phyloP scores from a whole-genome alignment of 2,329 filamentous ascomycete genomes.

The Scedosporium boydii region DNA sequence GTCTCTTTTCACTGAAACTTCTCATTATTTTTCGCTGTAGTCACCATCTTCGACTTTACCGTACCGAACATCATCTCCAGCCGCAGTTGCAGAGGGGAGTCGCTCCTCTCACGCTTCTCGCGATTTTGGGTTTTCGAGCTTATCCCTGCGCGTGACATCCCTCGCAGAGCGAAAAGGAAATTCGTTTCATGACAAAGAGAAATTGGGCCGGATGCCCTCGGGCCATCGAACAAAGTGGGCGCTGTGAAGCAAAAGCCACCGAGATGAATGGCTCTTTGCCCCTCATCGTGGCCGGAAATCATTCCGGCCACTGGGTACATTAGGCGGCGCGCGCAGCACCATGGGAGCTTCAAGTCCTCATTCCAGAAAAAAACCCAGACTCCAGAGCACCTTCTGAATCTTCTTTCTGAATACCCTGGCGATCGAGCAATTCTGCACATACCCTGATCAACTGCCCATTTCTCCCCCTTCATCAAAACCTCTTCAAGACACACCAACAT shows the following conservation, averaged over 20 bases:
- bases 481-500: constrained; percentile 3
- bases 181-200: background rate
- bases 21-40: background rate
- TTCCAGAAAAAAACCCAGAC: constrained; percentile 8
- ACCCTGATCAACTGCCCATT: background rate
- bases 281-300: constrained; percentile 29
- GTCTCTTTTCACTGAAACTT: background rate
- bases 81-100: too few relatives aligned
- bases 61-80: too few relatives aligned
- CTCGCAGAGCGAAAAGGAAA: background rate
- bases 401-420: background rate
- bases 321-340: constrained; percentile 23
- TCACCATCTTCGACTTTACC: background rate
- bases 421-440: background rate
- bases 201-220: background rate
- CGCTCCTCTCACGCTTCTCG: too few relatives aligned
- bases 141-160: background rate
- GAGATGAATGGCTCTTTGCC: background rate
- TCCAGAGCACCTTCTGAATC: constrained; percentile 8
- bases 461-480: background rate
- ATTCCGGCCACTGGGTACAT: constrained; percentile 42
- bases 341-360: too few relatives aligned
- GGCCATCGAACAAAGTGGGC: background rate
- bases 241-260: background rate
- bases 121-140: too few relatives aligned